Evolutionary conservation across 2,329 filamentous ascomycete genomes (phyloP).

Genomic region (Rutstroemia sp.): DNA sequence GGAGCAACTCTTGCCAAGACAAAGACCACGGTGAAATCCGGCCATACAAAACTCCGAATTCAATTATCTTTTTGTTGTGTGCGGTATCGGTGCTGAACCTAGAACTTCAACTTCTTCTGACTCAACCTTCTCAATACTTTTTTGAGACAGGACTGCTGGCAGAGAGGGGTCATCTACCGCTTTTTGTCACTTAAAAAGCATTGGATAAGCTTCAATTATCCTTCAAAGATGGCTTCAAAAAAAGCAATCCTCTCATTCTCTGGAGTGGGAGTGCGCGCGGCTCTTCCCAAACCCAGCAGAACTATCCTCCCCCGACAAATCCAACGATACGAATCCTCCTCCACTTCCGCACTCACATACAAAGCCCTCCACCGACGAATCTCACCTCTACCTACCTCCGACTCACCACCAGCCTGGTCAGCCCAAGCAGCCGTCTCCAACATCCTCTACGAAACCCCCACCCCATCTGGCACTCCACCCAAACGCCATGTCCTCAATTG

Average conservation of each 20-base stretch:
- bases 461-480: conserved; percentile 72
- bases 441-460: conserved; percentile 96
- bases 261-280: conserved; percentile 15
- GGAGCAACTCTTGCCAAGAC: background rate
- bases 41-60: background rate
- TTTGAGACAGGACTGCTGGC: conserved; percentile 5
- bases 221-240: conserved; percentile 26
- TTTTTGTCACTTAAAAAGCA: background rate
- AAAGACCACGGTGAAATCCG: background rate
- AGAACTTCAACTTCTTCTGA: conserved; percentile 1
- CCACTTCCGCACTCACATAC: conserved; percentile 91
- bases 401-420: conserved; percentile 72
- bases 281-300: conserved; percentile 17
- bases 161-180: background rate
- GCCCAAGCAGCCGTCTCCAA: conserved; percentile 93
- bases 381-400: conserved; percentile 72
- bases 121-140: conserved; percentile 6
- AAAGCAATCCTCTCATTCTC: conserved; percentile 25
- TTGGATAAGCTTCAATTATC: conserved; percentile 1
- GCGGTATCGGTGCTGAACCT: conserved; percentile 7
- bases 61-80: background rate
- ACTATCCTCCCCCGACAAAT: conserved; percentile 18
- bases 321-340: conserved; percentile 42
- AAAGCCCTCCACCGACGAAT: conserved; percentile 92
- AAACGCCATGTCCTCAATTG: conserved; percentile 98